Base-by-base conservation (phyloP, 371 early-diverging fungal species). In the Catenaria anguillulae region DNA sequence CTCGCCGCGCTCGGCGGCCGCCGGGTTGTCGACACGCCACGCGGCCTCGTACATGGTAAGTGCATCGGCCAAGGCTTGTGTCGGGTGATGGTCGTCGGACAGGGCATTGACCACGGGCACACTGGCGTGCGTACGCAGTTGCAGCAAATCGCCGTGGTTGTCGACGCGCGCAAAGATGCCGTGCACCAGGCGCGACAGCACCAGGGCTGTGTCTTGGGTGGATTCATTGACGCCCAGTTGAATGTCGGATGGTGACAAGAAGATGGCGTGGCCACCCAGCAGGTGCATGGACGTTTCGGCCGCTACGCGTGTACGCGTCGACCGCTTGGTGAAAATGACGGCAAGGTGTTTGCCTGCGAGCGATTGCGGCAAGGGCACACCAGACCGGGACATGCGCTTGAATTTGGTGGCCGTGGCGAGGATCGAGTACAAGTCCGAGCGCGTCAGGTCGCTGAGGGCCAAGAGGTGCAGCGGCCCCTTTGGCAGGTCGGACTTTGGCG, bases 71-170 rank as follows among this genome's bases (percentile, higher is more conserved):
- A 97, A 75, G 55, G 89, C 89, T 73, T 97, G 97, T 17, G 94
- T 88, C 55, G 97, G 97, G 64, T 97, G 97, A 70, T 84, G 93
- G 67, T 84, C 82, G 63, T 86, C 91, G 54, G 92, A 87, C 31
- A 97, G 75, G 1, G 93, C 97, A 66, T 97, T 97, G 72, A 97
- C 86, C 33, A 97, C 85, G 2, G 97, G 97, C 1, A 92, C 93
- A 5, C 73, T 64, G 2, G 92, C 89, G 74, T 95, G 80, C 67
- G 85, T 74, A 31, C 92, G 89, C 24, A 97, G 77, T 35, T 3
- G 15, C 19, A 63, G 54, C 33, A 97, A 88, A 63, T 93, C 93
- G 23, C 76, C 67, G 70, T 97, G 97, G 4, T 76, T 83, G 24
- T 86, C 87, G 0, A 93, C 89, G 56, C 96, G 84, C 26, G 95